phyloP scores from a whole-genome alignment of 345 rosid species.

The Firmiana major region DNA sequence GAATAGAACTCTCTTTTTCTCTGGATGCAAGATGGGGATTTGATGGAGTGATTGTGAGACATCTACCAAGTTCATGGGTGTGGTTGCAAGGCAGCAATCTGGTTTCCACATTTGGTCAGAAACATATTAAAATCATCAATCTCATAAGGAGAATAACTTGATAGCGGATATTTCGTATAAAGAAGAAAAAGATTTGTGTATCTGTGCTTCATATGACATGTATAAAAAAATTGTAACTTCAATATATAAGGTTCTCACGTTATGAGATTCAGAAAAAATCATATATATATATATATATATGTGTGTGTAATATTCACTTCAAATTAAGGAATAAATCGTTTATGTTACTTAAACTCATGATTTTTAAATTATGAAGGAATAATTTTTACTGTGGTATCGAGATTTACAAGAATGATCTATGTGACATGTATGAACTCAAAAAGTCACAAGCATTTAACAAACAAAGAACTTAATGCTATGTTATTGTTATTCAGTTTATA shows the following conservation, averaged over 20 bases:
- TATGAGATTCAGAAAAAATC: too few relatives aligned
- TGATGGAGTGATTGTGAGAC: not conserved
- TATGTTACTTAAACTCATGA: too few relatives aligned
- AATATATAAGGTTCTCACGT: too few relatives aligned
- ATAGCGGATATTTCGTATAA: constrained; percentile 21
- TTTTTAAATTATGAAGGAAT: too few relatives aligned
- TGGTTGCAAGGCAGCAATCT: constrained; percentile 22
- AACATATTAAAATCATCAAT: constrained; percentile 13
- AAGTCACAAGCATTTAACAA: constrained; percentile 1
- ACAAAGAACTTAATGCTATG: constrained; percentile 15
- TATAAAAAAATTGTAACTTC: too few relatives aligned
- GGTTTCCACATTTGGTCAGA: constrained; percentile 26
- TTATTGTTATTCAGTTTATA: not conserved
- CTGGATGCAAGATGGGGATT: constrained; percentile 1
- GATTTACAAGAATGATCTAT: too few relatives aligned
- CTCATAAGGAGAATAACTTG: constrained; percentile 18
- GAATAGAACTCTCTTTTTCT: not conserved
- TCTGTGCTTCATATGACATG: constrained; percentile 29
- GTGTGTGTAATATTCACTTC: too few relatives aligned
- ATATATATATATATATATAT: too few relatives aligned
- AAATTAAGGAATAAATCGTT: too few relatives aligned
- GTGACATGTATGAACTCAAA: constrained; percentile 17
- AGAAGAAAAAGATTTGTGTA: constrained; percentile 19
- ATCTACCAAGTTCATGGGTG: constrained; percentile 9
- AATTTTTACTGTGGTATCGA: too few relatives aligned